Evolutionary conservation across 495 filamentous ascomycete genomes (phyloP), one percentile per base, ranked within the genome.

Genomic region (Penicillium pulvis): DNA sequence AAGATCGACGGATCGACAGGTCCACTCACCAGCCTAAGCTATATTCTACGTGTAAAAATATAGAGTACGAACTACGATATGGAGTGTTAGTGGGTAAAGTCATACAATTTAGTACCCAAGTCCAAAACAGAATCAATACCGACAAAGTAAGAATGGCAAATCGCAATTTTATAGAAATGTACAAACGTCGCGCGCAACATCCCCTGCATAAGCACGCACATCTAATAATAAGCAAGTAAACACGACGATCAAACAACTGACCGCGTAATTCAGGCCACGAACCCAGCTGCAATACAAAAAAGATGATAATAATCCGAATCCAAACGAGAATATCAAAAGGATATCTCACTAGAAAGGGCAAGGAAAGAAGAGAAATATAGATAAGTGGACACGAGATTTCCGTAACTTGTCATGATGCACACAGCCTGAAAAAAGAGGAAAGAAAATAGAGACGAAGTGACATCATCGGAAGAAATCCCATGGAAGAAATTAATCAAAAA

Each of bases 1-100:
- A 41, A 41, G 50, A 41, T 53, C 50, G 50, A 42, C 50, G 17
- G 50, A 36, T 53, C 50, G 17, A 36, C 33, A 39, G 50, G 17
- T 41, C 50, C 35, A 17, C 20, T 24, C 20, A 46, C 6, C 43
- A 19, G 17, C 23, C 8, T 46, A 48, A 48, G 3, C 19, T 48
- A 11, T 48, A 24, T 20, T 16, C n/a, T 24, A 12, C 17, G 8
- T 46, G 11, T 2, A 36, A 12, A 36, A 36, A 2, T 9, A 36
- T 36, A 14, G 9, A 3, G 33, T 36, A 36, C 12, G 1, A 36
- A 12, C 4, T 36, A 36, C 33, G 33, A 36, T 11, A 12, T 36
- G 33, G 9, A 23, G 20, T 23, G 33, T 36, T 12, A 14, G 9
- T 11, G 33, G 33, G 33, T 11, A 36, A 36, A 36, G 9, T 14